Evolutionary conservation across 2,329 filamentous ascomycete species (phyloP), one percentile per base, ranked within the genome.

Genomic region (Hortaea sp.): DNA sequence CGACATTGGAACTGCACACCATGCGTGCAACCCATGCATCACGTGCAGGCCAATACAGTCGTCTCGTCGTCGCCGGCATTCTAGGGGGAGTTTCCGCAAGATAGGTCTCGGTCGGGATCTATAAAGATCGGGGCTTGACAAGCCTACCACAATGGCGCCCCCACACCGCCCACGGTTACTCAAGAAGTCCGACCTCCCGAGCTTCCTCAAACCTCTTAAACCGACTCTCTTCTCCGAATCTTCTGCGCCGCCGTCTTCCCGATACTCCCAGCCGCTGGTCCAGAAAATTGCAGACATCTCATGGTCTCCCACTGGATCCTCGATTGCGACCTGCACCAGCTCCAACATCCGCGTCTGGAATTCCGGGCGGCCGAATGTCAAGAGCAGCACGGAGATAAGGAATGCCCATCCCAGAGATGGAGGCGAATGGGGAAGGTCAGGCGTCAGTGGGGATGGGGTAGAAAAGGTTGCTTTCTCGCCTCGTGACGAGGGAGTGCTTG

Each of bases 241-340:
- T 53, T 59, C 57, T 27, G 55, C 59, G 6, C 32, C 32, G 32
- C 7, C 32, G 7, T 9, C 32, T 9, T 35, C 32, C n/a, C 32
- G 32, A 9, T 35, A 35, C 32, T 35, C 32, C n/a, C 32, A 35
- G 32, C 32, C 32, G 7, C 56, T 61, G 20, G 49, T 57, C 11
- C 59, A 61, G 29, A 58, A 57, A 35, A 58, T 61, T 47, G 58
- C 51, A 37, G 57, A 54, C 38, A 48, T 97, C 54, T 82, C 85
- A 35, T 97, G 90, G 90, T 95, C 90, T 54, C 86, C 89, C 0
- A 73, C 86, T 0, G 88, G 90, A 31, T 84, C 79, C 6, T 73
- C 92, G 49, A 81, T 97, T 50, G 90, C 90, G 0, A 94, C 89
- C 0, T 88, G 88, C 3, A 77, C 83, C 5, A 70, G 74, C 27